phyloP scores from a whole-genome alignment of 768 basidiomycete genomes.

The Lactifluus hygrophoroides region DNA sequence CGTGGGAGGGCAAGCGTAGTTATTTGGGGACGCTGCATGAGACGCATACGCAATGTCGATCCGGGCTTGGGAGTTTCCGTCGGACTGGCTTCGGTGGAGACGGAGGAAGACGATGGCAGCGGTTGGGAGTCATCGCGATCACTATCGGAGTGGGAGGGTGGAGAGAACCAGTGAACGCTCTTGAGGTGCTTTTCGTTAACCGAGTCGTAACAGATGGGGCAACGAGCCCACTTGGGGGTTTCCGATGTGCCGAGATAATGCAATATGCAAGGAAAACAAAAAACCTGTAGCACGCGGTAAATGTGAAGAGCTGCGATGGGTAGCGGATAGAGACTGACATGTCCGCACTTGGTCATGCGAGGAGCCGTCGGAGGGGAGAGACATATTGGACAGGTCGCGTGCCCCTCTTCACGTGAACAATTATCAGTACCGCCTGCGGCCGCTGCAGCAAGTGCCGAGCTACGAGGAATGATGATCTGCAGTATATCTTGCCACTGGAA shows the following conservation, averaged over 20 bases:
- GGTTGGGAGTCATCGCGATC: slow-evolving; percentile 29
- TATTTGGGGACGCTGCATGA: slow-evolving; percentile 89
- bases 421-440: slow-evolving; percentile 36
- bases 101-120: slow-evolving; percentile 41
- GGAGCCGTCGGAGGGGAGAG: slow-evolving; percentile 84
- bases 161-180: slow-evolving; percentile 84
- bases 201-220: slow-evolving; percentile 95
- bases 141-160: slow-evolving; percentile 30
- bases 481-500: slow-evolving; percentile 95
- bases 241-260: slow-evolving; percentile 83
- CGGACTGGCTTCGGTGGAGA: slow-evolving; percentile 31
- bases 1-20: slow-evolving; percentile 92
- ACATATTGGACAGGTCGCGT: slow-evolving; percentile 88
- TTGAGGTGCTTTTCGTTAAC: slow-evolving; percentile 87
- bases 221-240: slow-evolving; percentile 78
- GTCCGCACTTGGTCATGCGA: slow-evolving; percentile 95
- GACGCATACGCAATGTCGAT: slow-evolving; percentile 68
- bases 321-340: slow-evolving; percentile 51
- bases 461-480: slow-evolving; percentile 87
- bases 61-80: slow-evolving; percentile 42
- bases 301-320: slow-evolving; percentile 15
- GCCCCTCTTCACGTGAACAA: slow-evolving; percentile 44
- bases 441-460: slow-evolving; percentile 64
- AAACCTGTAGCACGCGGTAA: slow-evolving; percentile 47
- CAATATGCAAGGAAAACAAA: slow-evolving; percentile 89